phyloP scores from a whole-genome alignment of 2,329 filamentous ascomycete genomes.

The Ophiostoma triangulosporum region DNA sequence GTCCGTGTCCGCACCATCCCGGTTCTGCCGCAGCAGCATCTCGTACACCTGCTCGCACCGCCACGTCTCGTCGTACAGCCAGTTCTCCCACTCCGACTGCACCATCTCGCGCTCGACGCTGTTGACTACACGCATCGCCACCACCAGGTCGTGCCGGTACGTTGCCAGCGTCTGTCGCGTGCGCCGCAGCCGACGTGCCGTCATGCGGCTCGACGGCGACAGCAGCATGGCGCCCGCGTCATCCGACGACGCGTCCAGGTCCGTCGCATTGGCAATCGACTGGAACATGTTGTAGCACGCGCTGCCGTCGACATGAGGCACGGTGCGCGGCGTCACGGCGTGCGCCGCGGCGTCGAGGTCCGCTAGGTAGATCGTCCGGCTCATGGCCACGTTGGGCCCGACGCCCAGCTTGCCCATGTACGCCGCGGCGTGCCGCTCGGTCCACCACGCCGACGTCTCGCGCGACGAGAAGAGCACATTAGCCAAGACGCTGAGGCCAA shows the following conservation, averaged over 20 bases:
- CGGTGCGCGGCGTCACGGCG: slow-evolving; percentile 15
- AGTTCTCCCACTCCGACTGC: slow-evolving; percentile 83
- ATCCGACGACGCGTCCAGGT: slow-evolving; percentile 43
- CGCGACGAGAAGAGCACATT: slow-evolving; percentile 67
- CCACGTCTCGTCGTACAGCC: slow-evolving; percentile 66
- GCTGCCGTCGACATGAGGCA: neutral
- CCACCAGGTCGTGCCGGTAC: slow-evolving; percentile 80
- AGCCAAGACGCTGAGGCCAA: slow-evolving; percentile 54
- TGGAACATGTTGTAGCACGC: slow-evolving; percentile 43
- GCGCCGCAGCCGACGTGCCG: slow-evolving; percentile 54
- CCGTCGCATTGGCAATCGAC: slow-evolving; percentile 41
- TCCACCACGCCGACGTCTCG: slow-evolving; percentile 68
- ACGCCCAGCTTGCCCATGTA: slow-evolving; percentile 79
- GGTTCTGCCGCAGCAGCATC: slow-evolving; percentile 23
- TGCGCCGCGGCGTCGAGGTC: slow-evolving; percentile 57
- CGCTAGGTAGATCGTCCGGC: slow-evolving; percentile 67
- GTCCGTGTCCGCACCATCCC: slow-evolving; percentile 7
- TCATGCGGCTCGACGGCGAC: slow-evolving; percentile 35
- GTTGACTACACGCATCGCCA: slow-evolving; percentile 83
- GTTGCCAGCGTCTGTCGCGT: slow-evolving; percentile 72
- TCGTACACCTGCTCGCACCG: slow-evolving; percentile 53
- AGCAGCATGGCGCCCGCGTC: slow-evolving; percentile 35
- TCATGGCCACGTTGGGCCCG: slow-evolving; percentile 65
- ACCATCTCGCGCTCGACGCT: slow-evolving; percentile 77
- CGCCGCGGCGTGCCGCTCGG: slow-evolving; percentile 61